A percentile compares a stretch with the other conserved stretches of the same genome.
Evolutionary conservation across 1,284 basidiomycete genomes (phyloP).

Genomic region (Malassezia brasiliensis): DNA sequence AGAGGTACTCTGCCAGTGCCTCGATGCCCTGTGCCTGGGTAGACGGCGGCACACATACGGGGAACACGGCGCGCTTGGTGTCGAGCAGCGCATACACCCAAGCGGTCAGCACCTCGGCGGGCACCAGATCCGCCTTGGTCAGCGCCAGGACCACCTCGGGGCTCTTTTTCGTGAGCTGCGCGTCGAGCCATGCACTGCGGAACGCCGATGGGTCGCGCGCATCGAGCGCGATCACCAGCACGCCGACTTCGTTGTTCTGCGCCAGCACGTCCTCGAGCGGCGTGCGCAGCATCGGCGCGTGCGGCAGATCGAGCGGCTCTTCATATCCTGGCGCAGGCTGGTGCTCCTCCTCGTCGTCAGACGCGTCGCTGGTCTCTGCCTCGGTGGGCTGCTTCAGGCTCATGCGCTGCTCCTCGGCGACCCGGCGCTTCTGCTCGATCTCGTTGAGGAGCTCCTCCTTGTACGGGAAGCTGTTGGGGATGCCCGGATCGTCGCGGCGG

Average conservation of each 20-base stretch:
- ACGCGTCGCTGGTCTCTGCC: constrained; percentile 15
- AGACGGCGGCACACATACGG: constrained; percentile 19
- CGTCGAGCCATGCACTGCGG: constrained; percentile 33
- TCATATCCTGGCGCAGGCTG: constrained; percentile 6
- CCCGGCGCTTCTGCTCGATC: constrained; percentile 37
- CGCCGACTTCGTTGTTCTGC: constrained; percentile 22
- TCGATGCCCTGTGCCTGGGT: constrained; percentile 23
- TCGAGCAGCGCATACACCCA: constrained; percentile 26
- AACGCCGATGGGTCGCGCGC: constrained; percentile 38
- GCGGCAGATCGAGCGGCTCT: constrained; percentile 1
- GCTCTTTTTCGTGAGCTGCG: constrained; percentile 16
- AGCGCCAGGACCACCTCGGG: constrained; percentile 26
- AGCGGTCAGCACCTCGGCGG: constrained; percentile 29
- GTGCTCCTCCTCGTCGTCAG: constrained; percentile 19
- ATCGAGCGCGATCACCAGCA: constrained; percentile 30
- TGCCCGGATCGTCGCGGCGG: constrained; percentile 77
- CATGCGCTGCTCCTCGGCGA: constrained; percentile 25
- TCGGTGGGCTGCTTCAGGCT: not conserved
- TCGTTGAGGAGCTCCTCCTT: constrained; percentile 94
- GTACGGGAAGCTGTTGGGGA: constrained; percentile 93
- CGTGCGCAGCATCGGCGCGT: constrained; percentile 17
- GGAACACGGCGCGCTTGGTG: constrained; percentile 23
- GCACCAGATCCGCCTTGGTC: constrained; percentile 35
- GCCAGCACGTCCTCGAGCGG: constrained; percentile 22
- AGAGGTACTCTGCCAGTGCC: constrained; percentile 19